Percentiles rank a stretch among this genome's conserved stretches.
These are phyloP conservation scores for Alnus rubra DNA, from an alignment of 306 rosid species.

Conservation along the genomic window DNA sequence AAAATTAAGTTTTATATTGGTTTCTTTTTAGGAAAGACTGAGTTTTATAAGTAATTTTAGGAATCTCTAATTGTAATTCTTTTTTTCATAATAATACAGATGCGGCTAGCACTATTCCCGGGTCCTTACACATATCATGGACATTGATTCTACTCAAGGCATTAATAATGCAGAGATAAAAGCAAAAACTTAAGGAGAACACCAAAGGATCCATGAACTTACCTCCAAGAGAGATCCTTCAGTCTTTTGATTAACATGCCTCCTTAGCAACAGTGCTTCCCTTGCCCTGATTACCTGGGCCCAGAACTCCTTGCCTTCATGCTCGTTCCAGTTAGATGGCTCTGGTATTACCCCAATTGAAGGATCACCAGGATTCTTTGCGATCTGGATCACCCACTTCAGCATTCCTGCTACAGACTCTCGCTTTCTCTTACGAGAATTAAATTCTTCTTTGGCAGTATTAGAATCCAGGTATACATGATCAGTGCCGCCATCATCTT, in stretches of 20 bases:
- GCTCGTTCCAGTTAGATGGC: slow-evolving; percentile 62
- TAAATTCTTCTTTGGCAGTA: slow-evolving; percentile 36
- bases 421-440: slow-evolving; percentile 56
- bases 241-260: slow-evolving; percentile 36
- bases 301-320: slow-evolving; percentile 44
- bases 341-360: slow-evolving; percentile 47
- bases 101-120: no score
- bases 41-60: no score
- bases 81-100: no score
- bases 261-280: slow-evolving; percentile 43
- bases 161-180: slow-evolving; percentile 1
- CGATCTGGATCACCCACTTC: slow-evolving; percentile 60
- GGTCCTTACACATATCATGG: neutral
- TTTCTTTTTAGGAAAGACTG: no score
- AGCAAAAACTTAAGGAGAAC: slow-evolving; percentile 14
- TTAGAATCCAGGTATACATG: slow-evolving; percentile 16
- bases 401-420: slow-evolving; percentile 63
- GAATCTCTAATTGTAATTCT: no score
- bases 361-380: slow-evolving; percentile 53
- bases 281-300: slow-evolving; percentile 61
- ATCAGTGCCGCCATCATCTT: slow-evolving; percentile 20
- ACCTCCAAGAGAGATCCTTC: slow-evolving; percentile 63
- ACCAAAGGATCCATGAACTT: slow-evolving; percentile 6
- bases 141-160: neutral
- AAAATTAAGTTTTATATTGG: no score